Evolutionary conservation across 345 rosid species (phyloP), one percentile per base, ranked within the genome.

Genomic region (Salix arbutifolia): DNA sequence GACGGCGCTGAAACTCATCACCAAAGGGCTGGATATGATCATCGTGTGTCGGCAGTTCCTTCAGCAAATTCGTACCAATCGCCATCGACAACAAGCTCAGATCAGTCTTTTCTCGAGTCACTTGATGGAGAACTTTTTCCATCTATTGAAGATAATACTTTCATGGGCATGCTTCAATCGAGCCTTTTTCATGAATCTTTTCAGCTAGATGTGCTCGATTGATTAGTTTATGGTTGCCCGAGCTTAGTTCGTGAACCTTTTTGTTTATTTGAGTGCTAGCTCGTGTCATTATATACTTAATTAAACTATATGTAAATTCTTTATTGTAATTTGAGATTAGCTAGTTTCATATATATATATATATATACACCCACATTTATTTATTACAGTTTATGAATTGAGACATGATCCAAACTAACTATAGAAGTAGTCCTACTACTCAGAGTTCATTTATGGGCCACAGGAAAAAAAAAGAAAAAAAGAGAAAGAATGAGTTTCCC

Each of bases 151-250:
- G 85, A 67, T 19, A 75, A 87, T 44, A 23, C 14, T n/a, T 84
- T 81, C 56, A 50, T 82, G 80, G 72, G 76, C 74, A 76, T 78
- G 86, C 78, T 84, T 37, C 76, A 79, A 2, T 71, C 89, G 2
- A 76, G 30, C 74, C 69, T 61, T 66, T 79, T 79, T 12, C 48
- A 65, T 8, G 87, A 82, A 35, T 60, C 83, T 53, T 79, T 77
- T 31, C 79, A 79, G 25, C 16, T 83, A 14, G 86, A 85, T n/a
- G 56, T 56, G 48, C 31, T 83, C 19, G 38, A 76, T 23, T 76
- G 23, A 38, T 11, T 65, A 17, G 35, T 65, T 65, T 5, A 65
- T 31, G 64, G 64, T 14, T 25, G 25, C 16, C 4, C 10, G 64
- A 58, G 28, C 64, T 21, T 53, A 21, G 9, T 21, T 18, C 2